Conservation (phyloP, 176 grass and related monocot species). For the Eleusine indica region DNA sequence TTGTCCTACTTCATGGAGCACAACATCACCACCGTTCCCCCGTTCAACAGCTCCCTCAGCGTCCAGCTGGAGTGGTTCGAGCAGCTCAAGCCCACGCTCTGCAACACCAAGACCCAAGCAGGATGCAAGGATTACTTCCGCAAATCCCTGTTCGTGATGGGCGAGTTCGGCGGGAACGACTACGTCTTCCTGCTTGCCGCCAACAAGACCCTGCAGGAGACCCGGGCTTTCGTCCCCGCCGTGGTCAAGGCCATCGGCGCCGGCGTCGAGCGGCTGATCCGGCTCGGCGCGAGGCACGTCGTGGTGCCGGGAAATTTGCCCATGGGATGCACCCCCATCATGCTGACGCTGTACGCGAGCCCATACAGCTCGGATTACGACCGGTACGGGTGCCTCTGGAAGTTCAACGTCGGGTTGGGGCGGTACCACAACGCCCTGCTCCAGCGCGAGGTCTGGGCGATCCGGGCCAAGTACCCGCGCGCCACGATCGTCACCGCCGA, state of each 20-base stretch:
- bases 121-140: constrained; percentile 43
- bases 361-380: constrained; percentile 44
- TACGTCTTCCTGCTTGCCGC: constrained; percentile 46
- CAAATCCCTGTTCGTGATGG: constrained; percentile 55
- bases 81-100: constrained; percentile 46
- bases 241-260: constrained; percentile 38
- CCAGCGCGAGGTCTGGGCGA: neutral
- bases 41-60: constrained; percentile 49
- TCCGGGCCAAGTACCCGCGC: neutral
- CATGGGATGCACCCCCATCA: constrained; percentile 46
- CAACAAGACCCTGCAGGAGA: constrained; percentile 22
- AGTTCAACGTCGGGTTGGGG: constrained; percentile 36
- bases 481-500: constrained; percentile 43
- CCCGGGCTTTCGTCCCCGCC: constrained; percentile 5
- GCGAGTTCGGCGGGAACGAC: constrained; percentile 71
- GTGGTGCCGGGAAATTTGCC: constrained; percentile 50
- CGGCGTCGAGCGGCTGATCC: constrained; percentile 49
- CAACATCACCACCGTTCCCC: constrained; percentile 19
- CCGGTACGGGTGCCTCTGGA: constrained; percentile 45
- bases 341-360: constrained; percentile 43
- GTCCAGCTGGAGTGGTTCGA: constrained; percentile 67
- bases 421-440: constrained; percentile 46
- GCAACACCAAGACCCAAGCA: neutral
- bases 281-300: constrained; percentile 41
- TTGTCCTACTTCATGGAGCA: constrained; percentile 41